phyloP scores from a whole-genome alignment of 331 rosid genomes.

The Malus hybrid region DNA sequence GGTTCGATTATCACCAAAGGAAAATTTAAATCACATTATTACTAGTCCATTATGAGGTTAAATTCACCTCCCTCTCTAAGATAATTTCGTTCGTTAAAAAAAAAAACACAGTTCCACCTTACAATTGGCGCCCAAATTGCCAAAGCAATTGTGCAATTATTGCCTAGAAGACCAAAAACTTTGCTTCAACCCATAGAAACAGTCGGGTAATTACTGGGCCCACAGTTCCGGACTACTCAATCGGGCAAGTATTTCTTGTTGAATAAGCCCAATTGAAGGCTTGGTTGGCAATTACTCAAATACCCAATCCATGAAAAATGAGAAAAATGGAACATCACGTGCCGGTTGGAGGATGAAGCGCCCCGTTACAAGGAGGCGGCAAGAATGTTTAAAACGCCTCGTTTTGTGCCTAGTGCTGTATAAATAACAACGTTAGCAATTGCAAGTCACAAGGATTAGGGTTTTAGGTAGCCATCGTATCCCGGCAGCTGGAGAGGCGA shows the following conservation, averaged over 20 bases:
- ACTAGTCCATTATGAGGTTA: fast-evolving
- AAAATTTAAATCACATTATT: no score
- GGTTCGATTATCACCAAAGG: no score
- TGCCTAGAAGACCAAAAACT: no score
- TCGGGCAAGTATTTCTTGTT: neutral
- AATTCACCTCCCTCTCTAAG: no score
- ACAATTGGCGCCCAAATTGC: no score
- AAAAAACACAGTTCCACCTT: no score
- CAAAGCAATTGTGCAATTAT: no score
- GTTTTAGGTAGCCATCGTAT: neutral
- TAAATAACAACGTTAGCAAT: neutral
- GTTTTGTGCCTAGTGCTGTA: neutral
- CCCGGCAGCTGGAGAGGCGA: neutral
- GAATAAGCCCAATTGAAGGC: neutral
- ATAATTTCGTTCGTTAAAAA: no score
- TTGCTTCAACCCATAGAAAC: no score
- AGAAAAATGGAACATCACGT: neutral
- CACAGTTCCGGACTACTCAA: no score
- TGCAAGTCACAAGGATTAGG: neutral
- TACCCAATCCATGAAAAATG: neutral
- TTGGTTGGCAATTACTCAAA: neutral
- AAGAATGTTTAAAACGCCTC: neutral
- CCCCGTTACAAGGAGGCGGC: neutral
- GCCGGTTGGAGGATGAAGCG: neutral
- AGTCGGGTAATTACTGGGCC: no score